Evolutionary conservation across 176 grass and related monocot genomes (phyloP).

Genomic region (Elaeis guineensis): DNA sequence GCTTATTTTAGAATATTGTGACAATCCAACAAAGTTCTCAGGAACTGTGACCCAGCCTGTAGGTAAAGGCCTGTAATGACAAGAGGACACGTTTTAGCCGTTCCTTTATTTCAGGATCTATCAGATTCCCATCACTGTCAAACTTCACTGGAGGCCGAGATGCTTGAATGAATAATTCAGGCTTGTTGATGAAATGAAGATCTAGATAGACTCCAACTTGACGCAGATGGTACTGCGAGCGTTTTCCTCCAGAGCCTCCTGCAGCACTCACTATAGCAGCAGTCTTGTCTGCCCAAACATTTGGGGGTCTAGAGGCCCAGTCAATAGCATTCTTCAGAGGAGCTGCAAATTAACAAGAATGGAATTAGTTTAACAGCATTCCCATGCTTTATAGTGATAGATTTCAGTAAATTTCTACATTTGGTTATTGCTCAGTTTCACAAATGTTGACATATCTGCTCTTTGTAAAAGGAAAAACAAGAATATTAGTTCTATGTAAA

Average conservation of each 20-base stretch:
- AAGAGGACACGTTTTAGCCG: constrained; percentile 56
- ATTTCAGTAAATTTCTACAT: too few relatives aligned
- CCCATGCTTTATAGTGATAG: too few relatives aligned
- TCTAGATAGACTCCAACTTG: constrained; percentile 86
- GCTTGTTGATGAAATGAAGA: constrained; percentile 98
- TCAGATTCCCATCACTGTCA: constrained; percentile 64
- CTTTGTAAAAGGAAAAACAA: too few relatives aligned
- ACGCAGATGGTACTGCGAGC: constrained; percentile 74
- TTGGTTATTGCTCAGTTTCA: too few relatives aligned
- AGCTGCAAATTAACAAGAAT: constrained; percentile 21
- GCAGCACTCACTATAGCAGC: constrained; percentile 72
- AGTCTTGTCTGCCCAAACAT: constrained; percentile 74
- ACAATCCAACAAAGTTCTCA: too few relatives aligned
- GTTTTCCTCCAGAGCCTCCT: constrained; percentile 57
- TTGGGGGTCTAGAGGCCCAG: constrained; percentile 73
- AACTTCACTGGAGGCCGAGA: constrained; percentile 53
- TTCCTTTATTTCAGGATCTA: constrained; percentile 46
- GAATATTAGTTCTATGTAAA: too few relatives aligned
- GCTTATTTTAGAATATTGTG: too few relatives aligned
- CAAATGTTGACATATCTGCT: too few relatives aligned
- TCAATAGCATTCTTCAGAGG: constrained; percentile 94
- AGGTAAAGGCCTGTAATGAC: constrained; percentile 70
- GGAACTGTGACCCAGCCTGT: constrained; percentile 22
- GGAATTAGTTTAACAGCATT: too few relatives aligned
- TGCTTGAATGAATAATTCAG: constrained; percentile 53